Conservation (phyloP, 768 basidiomycete genomes). For the Lactifluus subvellereus region DNA sequence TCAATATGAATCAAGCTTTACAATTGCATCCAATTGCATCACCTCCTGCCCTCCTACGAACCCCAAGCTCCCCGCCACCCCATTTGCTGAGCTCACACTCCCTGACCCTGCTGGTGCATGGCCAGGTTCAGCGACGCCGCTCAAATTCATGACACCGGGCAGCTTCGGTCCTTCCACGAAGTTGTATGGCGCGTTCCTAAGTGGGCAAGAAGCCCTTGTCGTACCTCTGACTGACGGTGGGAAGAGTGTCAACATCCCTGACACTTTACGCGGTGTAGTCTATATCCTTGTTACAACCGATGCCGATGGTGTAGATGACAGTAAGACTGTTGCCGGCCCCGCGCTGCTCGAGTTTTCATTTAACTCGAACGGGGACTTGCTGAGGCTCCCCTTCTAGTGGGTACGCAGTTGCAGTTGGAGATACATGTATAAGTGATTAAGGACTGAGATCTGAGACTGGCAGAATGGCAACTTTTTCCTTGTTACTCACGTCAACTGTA, state of each 20-base stretch:
- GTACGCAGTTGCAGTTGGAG: not conserved
- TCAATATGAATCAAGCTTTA: conserved; percentile 39
- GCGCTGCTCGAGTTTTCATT: conserved; percentile 22
- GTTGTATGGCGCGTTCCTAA: conserved; percentile 23
- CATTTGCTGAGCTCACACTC: conserved; percentile 46
- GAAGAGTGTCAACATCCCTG: conserved; percentile 16
- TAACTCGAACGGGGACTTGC: conserved; percentile 6
- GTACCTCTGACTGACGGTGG: conserved; percentile 15
- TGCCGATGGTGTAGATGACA: conserved; percentile 13
- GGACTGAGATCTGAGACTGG: not conserved
- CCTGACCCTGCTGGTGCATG: conserved; percentile 18
- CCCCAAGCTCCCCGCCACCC: conserved; percentile 42
- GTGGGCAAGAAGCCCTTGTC: conserved; percentile 18
- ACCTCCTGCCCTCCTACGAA: conserved; percentile 48
- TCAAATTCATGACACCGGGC: conserved; percentile 4
- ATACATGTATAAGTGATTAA: not conserved
- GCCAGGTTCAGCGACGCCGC: conserved; percentile 16
- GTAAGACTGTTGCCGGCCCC: conserved; percentile 21
- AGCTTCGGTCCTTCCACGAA: not conserved
- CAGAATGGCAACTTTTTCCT: not conserved
- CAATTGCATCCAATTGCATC: conserved; percentile 42
- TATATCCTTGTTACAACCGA: conserved; percentile 20
- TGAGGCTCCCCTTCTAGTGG: not conserved
- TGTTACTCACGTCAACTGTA: not conserved
- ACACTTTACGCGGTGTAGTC: conserved; percentile 11